phyloP scores from a whole-genome alignment of 2,329 filamentous ascomycete species.

The Myriosclerotinia scirpicola region DNA sequence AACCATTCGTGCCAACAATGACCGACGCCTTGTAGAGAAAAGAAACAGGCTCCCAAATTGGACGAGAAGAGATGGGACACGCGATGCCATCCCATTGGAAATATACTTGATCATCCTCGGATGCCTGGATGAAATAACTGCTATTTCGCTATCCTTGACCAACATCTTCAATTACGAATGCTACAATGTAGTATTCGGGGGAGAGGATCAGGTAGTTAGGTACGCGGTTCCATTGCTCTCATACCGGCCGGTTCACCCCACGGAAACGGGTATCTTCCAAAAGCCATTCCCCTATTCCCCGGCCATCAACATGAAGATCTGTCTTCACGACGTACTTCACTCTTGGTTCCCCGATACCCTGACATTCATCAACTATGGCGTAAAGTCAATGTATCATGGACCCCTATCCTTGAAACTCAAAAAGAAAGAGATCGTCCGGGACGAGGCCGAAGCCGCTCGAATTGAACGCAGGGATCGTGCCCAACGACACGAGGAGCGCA shows the following conservation, averaged over 20 bases:
- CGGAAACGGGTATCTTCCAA: background rate
- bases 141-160: background rate
- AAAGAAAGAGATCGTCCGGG: background rate
- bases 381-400: background rate
- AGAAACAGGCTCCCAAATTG: background rate
- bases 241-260: background rate
- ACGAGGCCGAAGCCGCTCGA: background rate
- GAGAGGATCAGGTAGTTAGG: background rate
- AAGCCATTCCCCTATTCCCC: background rate
- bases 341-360: background rate
- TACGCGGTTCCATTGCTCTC: background rate
- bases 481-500: background rate
- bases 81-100: background rate
- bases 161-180: background rate
- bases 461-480: background rate
- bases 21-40: background rate
- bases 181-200: background rate
- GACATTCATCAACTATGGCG: background rate
- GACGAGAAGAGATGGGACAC: background rate
- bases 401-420: background rate
- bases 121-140: background rate
- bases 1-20: background rate
- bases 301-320: background rate
- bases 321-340: background rate
- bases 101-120: background rate